Evolutionary conservation across 768 basidiomycete genomes (phyloP), one percentile per base, ranked within the genome.

Genomic region (Mycena kentingensis): DNA sequence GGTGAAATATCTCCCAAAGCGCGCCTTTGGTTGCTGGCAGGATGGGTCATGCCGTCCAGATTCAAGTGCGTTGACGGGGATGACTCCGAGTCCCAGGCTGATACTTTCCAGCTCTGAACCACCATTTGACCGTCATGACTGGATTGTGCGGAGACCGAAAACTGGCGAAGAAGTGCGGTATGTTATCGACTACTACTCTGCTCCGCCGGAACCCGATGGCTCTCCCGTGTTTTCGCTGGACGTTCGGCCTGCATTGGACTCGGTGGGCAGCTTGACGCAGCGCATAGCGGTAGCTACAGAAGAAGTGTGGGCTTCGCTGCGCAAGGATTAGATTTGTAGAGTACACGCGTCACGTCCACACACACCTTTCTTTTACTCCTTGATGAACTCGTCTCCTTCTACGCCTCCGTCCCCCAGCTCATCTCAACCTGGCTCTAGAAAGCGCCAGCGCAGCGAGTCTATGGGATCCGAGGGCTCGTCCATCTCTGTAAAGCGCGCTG

Each of bases 141-240:
- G 97, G 97, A 72, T 97, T 46, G 80, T 99, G 48, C 88, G 88
- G 26, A 85, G 96, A 46, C 84, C 87, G 27, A 74, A 75, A 34
- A 85, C 87, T 1, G 85, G 89, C 16, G 82, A 90, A 60, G 88
- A 93, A 70, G 87, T 93, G 46, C 88, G 92, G 66, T 96, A 99
- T 70, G 90, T 99, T 41, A 98, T 99, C 62, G 97, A 99, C 75
- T 99, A 99, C 72, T 98, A 98, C 70, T 90, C 91, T 41, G 93
- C 93, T 0, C 92, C 95, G 1, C 83, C 89, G 2, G 87, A 95
- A 49, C 77, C 83, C 7, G 89, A 97, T 60, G 96, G 96, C 7
- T 90, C 89, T 38, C 97, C 97, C 16, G 94, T 95, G 5, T 98
- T 98, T 71, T 87, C 87, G 7, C 79, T 99, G 24, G 97, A 99